Evolutionary conservation across 257 asterid species (phyloP), one percentile per base, ranked within the genome.

Genomic region (Nicotiana tomentosiformis): DNA sequence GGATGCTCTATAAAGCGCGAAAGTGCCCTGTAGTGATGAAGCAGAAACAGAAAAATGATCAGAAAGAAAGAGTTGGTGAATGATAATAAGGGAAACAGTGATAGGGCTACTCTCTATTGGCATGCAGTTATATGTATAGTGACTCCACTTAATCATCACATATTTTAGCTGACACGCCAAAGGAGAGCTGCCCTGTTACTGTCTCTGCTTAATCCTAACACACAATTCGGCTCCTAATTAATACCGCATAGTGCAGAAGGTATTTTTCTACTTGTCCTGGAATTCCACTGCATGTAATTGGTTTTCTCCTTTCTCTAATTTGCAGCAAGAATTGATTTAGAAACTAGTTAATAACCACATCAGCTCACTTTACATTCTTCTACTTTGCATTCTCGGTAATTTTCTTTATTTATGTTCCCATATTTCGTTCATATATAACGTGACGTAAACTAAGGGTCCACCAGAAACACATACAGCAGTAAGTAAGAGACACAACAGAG

Each of bases 51-150:
- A 43, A 26, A 70, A 46, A 7, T 26, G 23, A 51, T 6, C 14
- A 20, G 56, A 51, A 65, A 14, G 32, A 18, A 66, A 1, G 30
- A 20, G 7, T 3, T 7, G 12, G 51, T 32, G 6, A 55, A 49
- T 17, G 80, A 67, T 65, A 65, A 29, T 65, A 85, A 87, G 90
- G 70, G 82, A 88, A 87, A 43, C 80, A 87, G 86, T 89, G 77
- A 51, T 84, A 82, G 88, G 90, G 90, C 84, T 86, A 15, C 89
- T 90, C 85, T 88, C 53, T 1, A 10, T 91, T 90, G 93, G 89
- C 91, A 86, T 88, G 77, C 14, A 3, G 3, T 66, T 66, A 67
- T 37, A 69, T 58, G 14, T 6, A 37, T 14, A 4, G 46, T 56
- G 14, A 49, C 15, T 49, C 15, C 15, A 49, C 10, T 7, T 8